A percentile compares a stretch with the other conserved stretches of the same genome.
Conservation (phyloP, 768 basidiomycete species). For the Tricholoma hemisulphureum region DNA sequence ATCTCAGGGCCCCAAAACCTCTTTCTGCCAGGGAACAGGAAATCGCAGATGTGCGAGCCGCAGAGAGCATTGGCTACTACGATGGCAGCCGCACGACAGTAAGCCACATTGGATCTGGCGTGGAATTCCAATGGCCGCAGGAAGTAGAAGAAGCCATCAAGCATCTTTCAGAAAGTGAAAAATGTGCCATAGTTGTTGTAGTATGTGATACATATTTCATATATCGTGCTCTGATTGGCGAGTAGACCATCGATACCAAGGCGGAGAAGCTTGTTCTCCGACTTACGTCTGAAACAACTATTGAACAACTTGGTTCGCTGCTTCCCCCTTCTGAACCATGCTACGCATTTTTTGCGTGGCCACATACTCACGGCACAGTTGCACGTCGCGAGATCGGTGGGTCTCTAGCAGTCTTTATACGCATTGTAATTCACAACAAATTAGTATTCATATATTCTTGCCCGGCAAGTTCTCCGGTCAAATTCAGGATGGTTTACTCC, state of each 20-base stretch:
- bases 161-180: slow-evolving; percentile 49
- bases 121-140: slow-evolving; percentile 67
- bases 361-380: slow-evolving; percentile 38
- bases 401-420: slow-evolving; percentile 15
- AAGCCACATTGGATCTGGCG: slow-evolving; percentile 55
- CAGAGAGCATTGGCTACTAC: slow-evolving; percentile 59
- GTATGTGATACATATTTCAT: slow-evolving; percentile 36
- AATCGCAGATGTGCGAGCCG: slow-evolving; percentile 70
- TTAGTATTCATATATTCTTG: slow-evolving; percentile 92
- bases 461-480: slow-evolving; percentile 76
- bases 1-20: slow-evolving; percentile 75
- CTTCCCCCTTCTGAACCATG: slow-evolving; percentile 62
- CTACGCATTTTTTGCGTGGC: slow-evolving; percentile 71
- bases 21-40: slow-evolving; percentile 82
- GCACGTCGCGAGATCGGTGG: slow-evolving; percentile 59
- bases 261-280: slow-evolving; percentile 58
- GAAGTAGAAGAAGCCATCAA: slow-evolving; percentile 65
- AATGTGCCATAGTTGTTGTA: slow-evolving; percentile 57
- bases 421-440: not conserved
- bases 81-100: slow-evolving; percentile 56
- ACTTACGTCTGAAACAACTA: slow-evolving; percentile 36
- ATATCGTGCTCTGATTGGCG: not conserved
- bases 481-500: slow-evolving; percentile 87
- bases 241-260: slow-evolving; percentile 63
- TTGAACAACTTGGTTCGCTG: slow-evolving; percentile 43